A percentile compares a stretch with the other conserved stretches of the same genome.
These are phyloP conservation scores for Wickerhamomyces chaumierensis DNA, from an alignment of 805 yeast species.

Conservation along the genomic window DNA sequence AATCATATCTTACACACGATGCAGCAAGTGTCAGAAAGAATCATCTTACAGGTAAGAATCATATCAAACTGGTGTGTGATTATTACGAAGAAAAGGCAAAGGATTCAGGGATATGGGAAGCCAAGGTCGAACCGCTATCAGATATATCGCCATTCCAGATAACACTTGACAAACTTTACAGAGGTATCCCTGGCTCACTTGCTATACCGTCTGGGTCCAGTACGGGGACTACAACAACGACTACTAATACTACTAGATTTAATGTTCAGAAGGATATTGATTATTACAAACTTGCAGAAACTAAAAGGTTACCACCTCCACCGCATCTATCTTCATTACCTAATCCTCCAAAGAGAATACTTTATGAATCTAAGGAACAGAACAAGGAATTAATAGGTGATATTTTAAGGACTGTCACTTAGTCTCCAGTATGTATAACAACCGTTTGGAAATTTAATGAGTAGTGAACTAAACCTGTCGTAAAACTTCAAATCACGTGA, in stretches of 20 bases:
- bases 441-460: background rate
- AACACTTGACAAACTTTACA: constrained; percentile 9
- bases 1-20: constrained; percentile 76
- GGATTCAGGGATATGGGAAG: constrained; percentile 21
- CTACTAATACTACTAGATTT: background rate
- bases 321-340: constrained; percentile 14
- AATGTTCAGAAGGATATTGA: constrained; percentile 3
- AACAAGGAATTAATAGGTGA: constrained; percentile 10
- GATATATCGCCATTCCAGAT: constrained; percentile 9
- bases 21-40: constrained; percentile 77
- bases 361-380: constrained; percentile 6
- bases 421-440: background rate
- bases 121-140: constrained; percentile 12
- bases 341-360: constrained; percentile 16
- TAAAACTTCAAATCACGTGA: background rate
- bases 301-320: constrained; percentile 17
- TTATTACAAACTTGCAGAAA: constrained; percentile 9
- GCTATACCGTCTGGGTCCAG: background rate
- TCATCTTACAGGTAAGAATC: constrained; percentile 70
- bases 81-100: constrained; percentile 46
- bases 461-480: background rate
- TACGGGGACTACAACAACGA: no score
- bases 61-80: constrained; percentile 57
- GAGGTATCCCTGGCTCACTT: constrained; percentile 23
- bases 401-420: constrained; percentile 13